Percentiles rank a stretch among this genome's conserved stretches.
These are phyloP conservation scores for Parachaetomium inaequale DNA, from an alignment of 495 filamentous ascomycete species.

Conservation along the genomic window DNA sequence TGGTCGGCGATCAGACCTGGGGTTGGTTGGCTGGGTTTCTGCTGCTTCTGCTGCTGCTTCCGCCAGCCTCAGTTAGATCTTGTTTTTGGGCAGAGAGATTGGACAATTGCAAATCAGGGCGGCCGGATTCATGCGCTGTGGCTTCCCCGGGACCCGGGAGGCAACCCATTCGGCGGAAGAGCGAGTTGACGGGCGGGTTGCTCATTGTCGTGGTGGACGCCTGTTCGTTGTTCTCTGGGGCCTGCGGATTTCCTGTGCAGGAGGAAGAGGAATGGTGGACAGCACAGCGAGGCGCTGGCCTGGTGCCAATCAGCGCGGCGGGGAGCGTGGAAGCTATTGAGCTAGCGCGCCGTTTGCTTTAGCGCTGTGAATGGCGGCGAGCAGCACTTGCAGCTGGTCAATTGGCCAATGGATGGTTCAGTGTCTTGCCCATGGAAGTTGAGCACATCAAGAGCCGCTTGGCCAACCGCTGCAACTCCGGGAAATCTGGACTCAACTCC, in stretches of 20 bases:
- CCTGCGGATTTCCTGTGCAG: background rate
- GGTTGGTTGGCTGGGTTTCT: slow-evolving; percentile 9
- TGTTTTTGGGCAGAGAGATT: slow-evolving; percentile 14
- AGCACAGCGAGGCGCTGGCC: slow-evolving; percentile 2
- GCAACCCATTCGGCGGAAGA: slow-evolving; percentile 19
- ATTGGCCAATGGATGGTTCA: background rate
- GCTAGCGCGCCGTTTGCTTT: background rate
- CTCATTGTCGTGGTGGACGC: slow-evolving; percentile 10
- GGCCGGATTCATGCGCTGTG: slow-evolving; percentile 6
- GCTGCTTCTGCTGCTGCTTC: too few species aligned
- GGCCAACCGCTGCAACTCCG: background rate
- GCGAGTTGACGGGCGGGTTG: background rate
- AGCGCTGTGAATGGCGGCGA: background rate
- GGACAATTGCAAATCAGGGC: slow-evolving; percentile 18
- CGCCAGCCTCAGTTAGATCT: background rate
- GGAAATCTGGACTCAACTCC: too few species aligned
- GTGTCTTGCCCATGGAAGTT: background rate
- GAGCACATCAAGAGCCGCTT: background rate
- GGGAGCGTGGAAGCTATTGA: background rate
- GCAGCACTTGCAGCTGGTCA: background rate
- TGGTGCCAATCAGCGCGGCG: slow-evolving; percentile 5
- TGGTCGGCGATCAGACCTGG: slow-evolving; percentile 21
- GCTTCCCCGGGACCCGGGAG: slow-evolving; percentile 7
- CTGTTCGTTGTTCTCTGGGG: slow-evolving; percentile 2
- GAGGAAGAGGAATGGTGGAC: background rate